Percentiles rank a stretch among this genome's conserved stretches.
Evolutionary conservation across 768 basidiomycete species (phyloP).

Genomic region (Termitomyces sp.): DNA sequence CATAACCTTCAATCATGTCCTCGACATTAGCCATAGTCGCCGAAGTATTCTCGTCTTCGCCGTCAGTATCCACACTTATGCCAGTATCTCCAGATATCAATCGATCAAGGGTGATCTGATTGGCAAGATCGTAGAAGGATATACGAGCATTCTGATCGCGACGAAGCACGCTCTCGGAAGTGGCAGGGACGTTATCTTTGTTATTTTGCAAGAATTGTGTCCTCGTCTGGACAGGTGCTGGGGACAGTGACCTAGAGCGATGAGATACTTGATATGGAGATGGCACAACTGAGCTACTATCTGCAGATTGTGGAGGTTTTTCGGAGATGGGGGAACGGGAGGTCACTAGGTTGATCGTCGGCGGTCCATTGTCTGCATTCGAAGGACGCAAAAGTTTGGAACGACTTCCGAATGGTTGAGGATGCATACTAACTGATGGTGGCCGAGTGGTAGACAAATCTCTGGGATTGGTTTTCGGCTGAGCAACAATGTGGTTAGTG

Average conservation of each 20-base stretch:
- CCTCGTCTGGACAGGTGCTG: slow-evolving; percentile 21
- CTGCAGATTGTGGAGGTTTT: not conserved
- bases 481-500: slow-evolving; percentile 17
- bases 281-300: not conserved
- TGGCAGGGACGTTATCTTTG: not conserved
- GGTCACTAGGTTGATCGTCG: slow-evolving; percentile 16
- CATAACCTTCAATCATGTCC: slow-evolving; percentile 98
- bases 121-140: slow-evolving; percentile 77
- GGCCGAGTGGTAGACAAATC: slow-evolving; percentile 17
- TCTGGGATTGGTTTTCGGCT: slow-evolving; percentile 10
- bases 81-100: slow-evolving; percentile 47
- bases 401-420: slow-evolving; percentile 22
- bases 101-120: slow-evolving; percentile 69
- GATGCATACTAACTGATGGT: slow-evolving; percentile 28
- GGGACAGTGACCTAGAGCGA: slow-evolving; percentile 18
- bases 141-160: slow-evolving; percentile 66
- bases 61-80: slow-evolving; percentile 40
- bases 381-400: slow-evolving; percentile 36
- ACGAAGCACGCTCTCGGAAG: slow-evolving; percentile 33
- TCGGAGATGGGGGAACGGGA: slow-evolving; percentile 1
- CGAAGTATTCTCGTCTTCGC: slow-evolving; percentile 69
- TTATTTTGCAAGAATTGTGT: slow-evolving; percentile 15
- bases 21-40: slow-evolving; percentile 90
- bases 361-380: slow-evolving; percentile 31
- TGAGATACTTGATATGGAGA: slow-evolving; percentile 15